Evolutionary conservation across 2,329 filamentous ascomycete genomes (phyloP).

Genomic region (Diaporthe batatas): DNA sequence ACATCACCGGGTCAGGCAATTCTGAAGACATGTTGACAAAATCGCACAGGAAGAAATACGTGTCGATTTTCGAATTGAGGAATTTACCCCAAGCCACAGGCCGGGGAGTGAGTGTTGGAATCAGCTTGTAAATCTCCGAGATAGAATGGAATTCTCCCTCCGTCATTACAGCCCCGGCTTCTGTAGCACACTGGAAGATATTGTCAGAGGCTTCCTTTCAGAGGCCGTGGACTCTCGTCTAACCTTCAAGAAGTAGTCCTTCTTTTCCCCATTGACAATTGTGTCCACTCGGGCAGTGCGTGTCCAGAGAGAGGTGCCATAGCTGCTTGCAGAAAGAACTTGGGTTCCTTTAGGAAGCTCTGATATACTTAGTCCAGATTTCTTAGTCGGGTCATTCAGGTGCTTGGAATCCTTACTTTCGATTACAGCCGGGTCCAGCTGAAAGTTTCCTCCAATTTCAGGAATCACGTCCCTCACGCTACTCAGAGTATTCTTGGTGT

Average conservation of each 20-base stretch:
- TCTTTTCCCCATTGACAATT: not conserved
- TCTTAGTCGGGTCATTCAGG: too few species aligned
- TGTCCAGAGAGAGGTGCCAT: conserved; percentile 5
- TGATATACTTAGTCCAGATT: not conserved
- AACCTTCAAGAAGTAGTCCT: conserved; percentile 12
- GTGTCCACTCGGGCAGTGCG: not conserved
- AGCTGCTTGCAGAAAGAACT: not conserved
- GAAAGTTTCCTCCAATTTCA: not conserved
- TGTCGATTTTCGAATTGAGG: not conserved
- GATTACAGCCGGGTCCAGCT: not conserved
- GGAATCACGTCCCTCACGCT: not conserved
- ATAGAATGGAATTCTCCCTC: not conserved
- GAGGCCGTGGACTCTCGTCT: accelerated
- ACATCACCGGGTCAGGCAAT: not conserved
- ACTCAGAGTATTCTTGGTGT: not conserved
- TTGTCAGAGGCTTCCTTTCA: not conserved
- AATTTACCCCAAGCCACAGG: conserved; percentile 5
- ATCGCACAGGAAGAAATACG: conserved; percentile 1
- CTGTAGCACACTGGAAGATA: not conserved
- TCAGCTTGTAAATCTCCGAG: conserved; percentile 3
- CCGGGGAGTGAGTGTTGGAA: not conserved
- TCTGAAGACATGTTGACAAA: not conserved
- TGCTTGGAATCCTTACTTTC: not conserved
- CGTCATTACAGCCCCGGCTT: not conserved
- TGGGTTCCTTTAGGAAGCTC: not conserved